Evolutionary conservation across 1,139 yeast genomes (phyloP).

Genomic region (Zygosaccharomyces sapae): DNA sequence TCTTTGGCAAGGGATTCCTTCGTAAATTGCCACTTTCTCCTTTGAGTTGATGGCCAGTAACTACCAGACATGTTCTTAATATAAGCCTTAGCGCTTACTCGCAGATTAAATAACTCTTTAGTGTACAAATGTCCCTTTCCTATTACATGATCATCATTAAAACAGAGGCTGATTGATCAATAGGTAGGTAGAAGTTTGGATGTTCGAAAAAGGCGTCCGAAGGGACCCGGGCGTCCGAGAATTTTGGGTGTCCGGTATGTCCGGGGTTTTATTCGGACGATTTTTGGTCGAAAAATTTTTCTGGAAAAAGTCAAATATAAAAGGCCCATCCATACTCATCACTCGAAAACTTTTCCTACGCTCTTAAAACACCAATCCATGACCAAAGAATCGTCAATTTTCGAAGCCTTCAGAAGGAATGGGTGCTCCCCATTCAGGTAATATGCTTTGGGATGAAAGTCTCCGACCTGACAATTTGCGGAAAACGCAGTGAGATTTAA

Average conservation of each 20-base stretch:
- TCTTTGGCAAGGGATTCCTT: constrained; percentile 44
- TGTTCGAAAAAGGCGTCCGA: too few species aligned
- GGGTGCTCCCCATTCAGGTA: constrained; percentile 20
- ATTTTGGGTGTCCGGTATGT: neutral
- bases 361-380: constrained; percentile 31
- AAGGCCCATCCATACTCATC: neutral
- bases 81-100: neutral
- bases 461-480: constrained; percentile 71
- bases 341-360: too few species aligned
- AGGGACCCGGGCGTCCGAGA: constrained; percentile 2
- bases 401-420: constrained; percentile 71
- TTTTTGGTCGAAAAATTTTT: neutral
- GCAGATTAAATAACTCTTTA: neutral
- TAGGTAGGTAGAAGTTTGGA: too few species aligned
- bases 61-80: constrained; percentile 52
- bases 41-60: constrained; percentile 66
- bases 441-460: constrained; percentile 84
- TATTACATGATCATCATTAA: too few species aligned
- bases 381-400: constrained; percentile 67
- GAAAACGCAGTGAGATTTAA: constrained; percentile 43
- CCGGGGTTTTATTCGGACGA: neutral
- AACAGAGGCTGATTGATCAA: too few species aligned
- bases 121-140: too few species aligned
- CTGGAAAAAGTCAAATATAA: constrained; percentile 1
- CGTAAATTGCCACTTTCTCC: constrained; percentile 58